Percentiles rank a stretch among this genome's conserved stretches.
phyloP scores from a whole-genome alignment of 208 protist species.

The Borovskyia barvae region DNA sequence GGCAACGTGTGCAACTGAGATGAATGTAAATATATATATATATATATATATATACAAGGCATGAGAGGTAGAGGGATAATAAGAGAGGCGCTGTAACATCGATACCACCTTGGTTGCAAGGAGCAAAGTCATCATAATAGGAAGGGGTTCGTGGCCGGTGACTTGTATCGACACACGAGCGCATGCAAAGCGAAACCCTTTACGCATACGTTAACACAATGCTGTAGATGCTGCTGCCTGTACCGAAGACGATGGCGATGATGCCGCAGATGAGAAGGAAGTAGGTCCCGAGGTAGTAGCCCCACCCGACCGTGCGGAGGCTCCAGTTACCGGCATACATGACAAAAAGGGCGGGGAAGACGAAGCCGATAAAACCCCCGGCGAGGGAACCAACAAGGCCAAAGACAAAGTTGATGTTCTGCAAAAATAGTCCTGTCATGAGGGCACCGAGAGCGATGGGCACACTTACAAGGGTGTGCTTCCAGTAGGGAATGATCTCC shows the following conservation, averaged over 20 bases:
- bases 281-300: constrained; percentile 43
- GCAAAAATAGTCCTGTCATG: constrained; percentile 50
- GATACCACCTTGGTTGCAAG: too few species aligned
- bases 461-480: constrained; percentile 37
- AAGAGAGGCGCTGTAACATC: background rate
- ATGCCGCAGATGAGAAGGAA: constrained; percentile 48
- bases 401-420: constrained; percentile 51
- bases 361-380: constrained; percentile 60
- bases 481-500: constrained; percentile 41
- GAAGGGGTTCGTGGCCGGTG: too few species aligned
- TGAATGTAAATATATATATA: too few species aligned
- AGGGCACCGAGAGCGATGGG: constrained; percentile 32
- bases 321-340: constrained; percentile 55
- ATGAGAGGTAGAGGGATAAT: background rate
- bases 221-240: constrained; percentile 23
- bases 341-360: constrained; percentile 53
- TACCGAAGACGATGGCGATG: constrained; percentile 57
- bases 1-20: too few species aligned
- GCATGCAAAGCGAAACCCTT: too few species aligned
- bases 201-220: constrained; percentile 5
- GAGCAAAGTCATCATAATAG: too few species aligned
- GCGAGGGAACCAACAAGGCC: constrained; percentile 49
- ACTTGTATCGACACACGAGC: too few species aligned
- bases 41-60: too few species aligned
- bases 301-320: constrained; percentile 20